Conservation (phyloP, 441 rosid species). For the Breynia disticha region DNA sequence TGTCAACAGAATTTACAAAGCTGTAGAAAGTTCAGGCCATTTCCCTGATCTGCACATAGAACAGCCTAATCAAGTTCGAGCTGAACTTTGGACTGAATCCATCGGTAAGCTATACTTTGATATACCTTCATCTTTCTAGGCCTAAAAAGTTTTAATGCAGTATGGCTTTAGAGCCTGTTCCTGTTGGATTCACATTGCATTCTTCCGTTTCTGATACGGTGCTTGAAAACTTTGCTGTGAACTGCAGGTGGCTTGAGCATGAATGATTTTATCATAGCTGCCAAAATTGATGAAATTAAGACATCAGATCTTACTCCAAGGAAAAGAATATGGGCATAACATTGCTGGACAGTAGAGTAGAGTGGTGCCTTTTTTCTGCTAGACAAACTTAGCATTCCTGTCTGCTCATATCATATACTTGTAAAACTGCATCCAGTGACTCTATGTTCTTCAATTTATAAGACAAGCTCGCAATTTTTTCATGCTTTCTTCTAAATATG, state of each 20-base stretch:
- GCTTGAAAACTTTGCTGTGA: conserved; percentile 8
- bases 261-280: conserved; percentile 84
- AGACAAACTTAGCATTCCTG: background rate
- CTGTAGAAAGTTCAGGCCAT: conserved; percentile 51
- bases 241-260: conserved; percentile 77
- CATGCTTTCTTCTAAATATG: background rate
- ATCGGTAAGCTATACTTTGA: conserved; percentile 39
- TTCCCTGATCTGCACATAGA: conserved; percentile 75
- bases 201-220: background rate
- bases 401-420: background rate
- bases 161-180: background rate
- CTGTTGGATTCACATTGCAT: background rate
- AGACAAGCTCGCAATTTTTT: conserved; percentile 2
- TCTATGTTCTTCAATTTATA: background rate
- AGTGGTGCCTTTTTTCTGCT: background rate
- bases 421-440: background rate
- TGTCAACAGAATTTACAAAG: conserved; percentile 58
- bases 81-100: conserved; percentile 69
- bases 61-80: conserved; percentile 64
- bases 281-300: conserved; percentile 76
- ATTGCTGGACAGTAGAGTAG: conserved; percentile 13
- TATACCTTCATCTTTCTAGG: background rate
- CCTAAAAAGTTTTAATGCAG: no score
- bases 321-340: conserved; percentile 84
- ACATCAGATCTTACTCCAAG: conserved; percentile 78